Base-by-base conservation (phyloP, 805 yeast species). In the Wickerhamomyces hampshirensis region DNA sequence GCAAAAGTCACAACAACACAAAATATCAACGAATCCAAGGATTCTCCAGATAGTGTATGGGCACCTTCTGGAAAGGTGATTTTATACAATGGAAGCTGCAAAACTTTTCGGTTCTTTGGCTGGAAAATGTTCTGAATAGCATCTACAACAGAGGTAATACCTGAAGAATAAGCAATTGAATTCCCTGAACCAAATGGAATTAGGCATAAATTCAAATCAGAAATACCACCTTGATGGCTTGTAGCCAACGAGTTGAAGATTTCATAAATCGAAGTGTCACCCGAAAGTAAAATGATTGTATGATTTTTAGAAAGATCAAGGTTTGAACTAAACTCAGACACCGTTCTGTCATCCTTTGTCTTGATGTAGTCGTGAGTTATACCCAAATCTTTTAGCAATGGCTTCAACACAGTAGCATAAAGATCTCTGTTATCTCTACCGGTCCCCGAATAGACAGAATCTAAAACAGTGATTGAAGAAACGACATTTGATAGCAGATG, bases 161-260 rank as follows among this genome's bases (percentile, higher is more conserved):
- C 77, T 3, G 79, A 46, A 0, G 95, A 80, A 17, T 73, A 69
- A 2, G 85, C 73, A 40, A 86, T 64, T 1, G 95, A 88, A 55
- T 89, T 89, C 0, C 95, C 97, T 1, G 95, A 82, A 1, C 97
- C 97, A 40, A 78, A 66, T 0, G 96, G 95, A 12, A 89, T 55
- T 1, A 60, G 51, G 2, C 54, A 38, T 5, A 65, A 30, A 24
- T 45, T 39, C 7, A 63, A 18, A n/a, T 34, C 27, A 8, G 34
- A 17, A 5, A 16, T 5, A 36, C 24, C 8, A 12, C 45, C 10
- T 43, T 11, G n/a, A 14, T 21, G n/a, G 26, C 16, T 5, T 46
- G 51, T 18, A 71, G 54, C 14, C 4, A 40, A 16, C 6, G 31
- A 43, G 53, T 88, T 88, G 37, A 86, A 48, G 34, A 89, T 75